Base-by-base conservation (phyloP, 2,329 filamentous ascomycete species). In the Diaporthe australafricana region DNA sequence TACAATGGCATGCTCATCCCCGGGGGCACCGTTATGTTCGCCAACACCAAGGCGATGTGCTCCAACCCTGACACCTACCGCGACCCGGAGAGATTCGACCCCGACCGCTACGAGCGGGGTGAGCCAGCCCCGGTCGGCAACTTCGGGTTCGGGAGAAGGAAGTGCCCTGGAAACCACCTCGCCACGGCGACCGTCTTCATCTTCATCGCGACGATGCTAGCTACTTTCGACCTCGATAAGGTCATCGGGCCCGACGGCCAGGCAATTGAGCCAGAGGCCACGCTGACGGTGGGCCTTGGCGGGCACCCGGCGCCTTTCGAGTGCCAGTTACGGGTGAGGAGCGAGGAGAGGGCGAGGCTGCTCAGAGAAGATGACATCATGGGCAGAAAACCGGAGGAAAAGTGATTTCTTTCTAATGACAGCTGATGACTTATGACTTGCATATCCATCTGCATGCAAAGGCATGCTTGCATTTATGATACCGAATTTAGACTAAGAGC, bases 1-100 rank as follows among this genome's bases (percentile, higher is more conserved):
- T 91, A 90, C 76, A 81, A 87, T 25, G 88, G 85, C 42, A 87
- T 88, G 78, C 84, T 85, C 71, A 89, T 91, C 63, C 88, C 88
- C 12, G 86, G 85, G n/a, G 89, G 88, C 3, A 82, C 83, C 6
- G 77, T 83, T 22, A 77, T 72, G n/a, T 73, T 72, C 56, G 70
- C 71, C 3, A 87, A 85, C 67, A 78, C 81, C n/a, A 78, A 80
- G 16, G 83, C 83, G 63, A 88, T 86, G 83, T 83, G 81, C 30
- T 80, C 80, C 48, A 81, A 88, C 72, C 75, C 81, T 63, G 62
- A 69, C 4, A 77, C 80, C 2, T 88, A 87, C 78, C 70, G 68
- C 4, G 73, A 85, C 63, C 84, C 86, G 1, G 80, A 84, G 25
- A 71, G 70, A 8, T 88, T 88, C 74, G 80, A 86, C 48, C 86